Percentiles rank a stretch among this genome's conserved stretches.
Evolutionary conservation across 2,329 filamentous ascomycete species (phyloP).

Genomic region (Byssothecium circinans): DNA sequence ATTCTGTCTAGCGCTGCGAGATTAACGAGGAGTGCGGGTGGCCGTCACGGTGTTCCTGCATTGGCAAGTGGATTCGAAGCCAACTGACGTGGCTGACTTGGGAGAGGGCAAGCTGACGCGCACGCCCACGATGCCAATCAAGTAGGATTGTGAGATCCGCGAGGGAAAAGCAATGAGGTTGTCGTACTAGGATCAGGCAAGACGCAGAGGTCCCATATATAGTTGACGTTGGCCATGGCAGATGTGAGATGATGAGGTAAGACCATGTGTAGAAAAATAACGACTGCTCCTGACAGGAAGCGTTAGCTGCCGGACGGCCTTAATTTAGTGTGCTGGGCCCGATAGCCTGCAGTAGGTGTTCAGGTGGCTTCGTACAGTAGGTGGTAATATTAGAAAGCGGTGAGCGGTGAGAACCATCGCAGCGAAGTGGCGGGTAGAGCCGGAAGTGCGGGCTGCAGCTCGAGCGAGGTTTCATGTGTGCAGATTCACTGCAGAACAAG

Average conservation of each 20-base stretch:
- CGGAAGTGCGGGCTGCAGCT: slow-evolving; percentile 19
- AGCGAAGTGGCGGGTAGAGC: not conserved
- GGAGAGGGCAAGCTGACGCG: slow-evolving; percentile 19
- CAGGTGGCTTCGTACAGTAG: slow-evolving; percentile 1
- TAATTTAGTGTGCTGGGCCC: slow-evolving; percentile 2
- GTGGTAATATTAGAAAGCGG: slow-evolving; percentile 17
- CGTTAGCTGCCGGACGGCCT: slow-evolving; percentile 12
- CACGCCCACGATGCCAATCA: slow-evolving; percentile 9
- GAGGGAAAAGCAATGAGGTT: no score
- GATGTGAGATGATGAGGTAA: not conserved
- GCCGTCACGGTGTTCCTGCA: slow-evolving; percentile 43
- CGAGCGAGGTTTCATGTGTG: slow-evolving; percentile 19
- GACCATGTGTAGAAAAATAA: not conserved
- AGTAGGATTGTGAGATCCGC: not conserved
- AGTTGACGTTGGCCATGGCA: no score
- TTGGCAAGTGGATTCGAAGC: slow-evolving; percentile 20
- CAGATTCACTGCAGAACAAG: slow-evolving; percentile 10
- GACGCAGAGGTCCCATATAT: no score
- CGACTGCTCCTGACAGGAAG: not conserved
- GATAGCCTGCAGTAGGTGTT: not conserved
- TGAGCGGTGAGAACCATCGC: slow-evolving; percentile 14
- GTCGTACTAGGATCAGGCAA: no score
- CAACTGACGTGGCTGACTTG: slow-evolving; percentile 36
- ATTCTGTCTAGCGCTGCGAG: slow-evolving; percentile 29
- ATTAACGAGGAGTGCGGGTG: slow-evolving; percentile 34